These are phyloP conservation scores for Trichoderma reesei DNA, from an alignment of 495 filamentous ascomycete species.

Conservation along the genomic window DNA sequence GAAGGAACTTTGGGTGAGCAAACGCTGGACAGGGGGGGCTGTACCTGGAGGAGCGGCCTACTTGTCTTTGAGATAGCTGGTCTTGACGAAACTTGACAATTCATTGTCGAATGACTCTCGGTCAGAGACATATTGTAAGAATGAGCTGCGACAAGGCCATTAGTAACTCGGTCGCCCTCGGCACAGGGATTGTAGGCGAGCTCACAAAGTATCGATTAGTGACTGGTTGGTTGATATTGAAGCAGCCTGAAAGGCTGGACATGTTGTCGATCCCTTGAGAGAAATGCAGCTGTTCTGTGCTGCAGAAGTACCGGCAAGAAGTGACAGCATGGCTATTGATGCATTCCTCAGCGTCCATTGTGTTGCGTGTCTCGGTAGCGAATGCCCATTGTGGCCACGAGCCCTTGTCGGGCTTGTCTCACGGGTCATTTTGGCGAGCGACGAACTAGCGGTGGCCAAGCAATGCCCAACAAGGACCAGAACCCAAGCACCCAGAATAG, in stretches of 20 bases:
- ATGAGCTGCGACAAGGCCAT: constrained; percentile 51
- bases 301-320: neutral
- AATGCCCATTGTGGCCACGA: neutral
- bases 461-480: neutral
- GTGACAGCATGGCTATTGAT: neutral
- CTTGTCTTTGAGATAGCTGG: constrained; percentile 74
- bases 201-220: constrained; percentile 68
- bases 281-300: constrained; percentile 53
- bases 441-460: neutral
- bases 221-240: constrained; percentile 66
- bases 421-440: neutral
- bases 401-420: neutral
- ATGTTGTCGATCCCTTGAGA: constrained; percentile 65
- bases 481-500: neutral
- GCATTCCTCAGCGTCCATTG: constrained; percentile 7
- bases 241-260: constrained; percentile 72
- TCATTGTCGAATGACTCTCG: constrained; percentile 68
- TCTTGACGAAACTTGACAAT: constrained; percentile 61
- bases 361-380: neutral
- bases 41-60: constrained; percentile 6
- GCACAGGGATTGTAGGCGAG: constrained; percentile 18
- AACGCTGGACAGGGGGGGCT: constrained; percentile 3
- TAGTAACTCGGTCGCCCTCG: neutral
- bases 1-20: constrained; percentile 14
- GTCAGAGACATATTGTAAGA: constrained; percentile 71